Conservation (phyloP, 2,329 filamentous ascomycete species). For the Cercospora zeina region DNA sequence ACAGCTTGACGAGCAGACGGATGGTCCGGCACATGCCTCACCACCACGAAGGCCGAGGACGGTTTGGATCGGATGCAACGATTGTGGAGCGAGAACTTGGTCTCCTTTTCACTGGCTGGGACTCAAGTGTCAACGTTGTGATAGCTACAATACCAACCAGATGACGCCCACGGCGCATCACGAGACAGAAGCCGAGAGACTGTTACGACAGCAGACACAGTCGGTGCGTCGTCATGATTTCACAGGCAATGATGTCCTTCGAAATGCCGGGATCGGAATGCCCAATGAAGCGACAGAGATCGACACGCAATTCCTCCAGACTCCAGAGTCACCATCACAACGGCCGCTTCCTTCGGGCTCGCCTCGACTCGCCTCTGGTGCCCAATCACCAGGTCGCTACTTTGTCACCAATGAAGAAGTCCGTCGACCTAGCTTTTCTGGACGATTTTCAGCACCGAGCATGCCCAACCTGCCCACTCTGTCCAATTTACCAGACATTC, state of each 20-base stretch:
- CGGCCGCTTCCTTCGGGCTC: constrained; percentile 22
- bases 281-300: constrained; percentile 27
- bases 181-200: constrained; percentile 40
- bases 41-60: constrained; percentile 40
- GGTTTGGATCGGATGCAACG: constrained; percentile 87
- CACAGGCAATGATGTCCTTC: constrained; percentile 39
- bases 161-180: constrained; percentile 46
- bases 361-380: constrained; percentile 28
- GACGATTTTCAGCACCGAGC: constrained; percentile 35
- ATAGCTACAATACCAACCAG: constrained; percentile 56
- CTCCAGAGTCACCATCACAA: constrained; percentile 25
- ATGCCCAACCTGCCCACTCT: constrained; percentile 35
- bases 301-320: constrained; percentile 23
- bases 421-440: constrained; percentile 34
- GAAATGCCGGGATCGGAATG: constrained; percentile 39
- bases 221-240: constrained; percentile 40
- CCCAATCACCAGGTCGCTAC: constrained; percentile 38
- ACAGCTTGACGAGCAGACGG: constrained; percentile 36
- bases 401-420: constrained; percentile 37
- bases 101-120: constrained; percentile 94
- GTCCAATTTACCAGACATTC: constrained; percentile 31
- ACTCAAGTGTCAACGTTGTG: constrained; percentile 72
- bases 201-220: constrained; percentile 35
- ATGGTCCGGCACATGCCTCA: constrained; percentile 6
- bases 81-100: constrained; percentile 84